Evolutionary conservation across 2,329 filamentous ascomycete genomes (phyloP).

Genomic region (Ceratocystis albifundus): DNA sequence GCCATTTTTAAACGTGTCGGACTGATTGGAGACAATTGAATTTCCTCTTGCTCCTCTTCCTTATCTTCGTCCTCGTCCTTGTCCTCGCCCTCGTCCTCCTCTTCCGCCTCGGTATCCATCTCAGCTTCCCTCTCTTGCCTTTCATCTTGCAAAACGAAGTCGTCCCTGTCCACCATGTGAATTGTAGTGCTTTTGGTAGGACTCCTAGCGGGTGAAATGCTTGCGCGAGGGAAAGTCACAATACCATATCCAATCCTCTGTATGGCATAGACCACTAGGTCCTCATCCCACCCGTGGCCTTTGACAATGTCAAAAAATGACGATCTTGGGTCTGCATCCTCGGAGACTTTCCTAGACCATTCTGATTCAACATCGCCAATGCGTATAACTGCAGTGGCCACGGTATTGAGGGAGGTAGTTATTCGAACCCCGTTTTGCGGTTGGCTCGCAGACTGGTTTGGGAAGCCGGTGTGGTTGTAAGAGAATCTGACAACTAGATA

Average conservation of each 20-base stretch:
- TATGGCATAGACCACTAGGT: slow-evolving; percentile 14
- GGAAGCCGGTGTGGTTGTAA: slow-evolving; percentile 48
- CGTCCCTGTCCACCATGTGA: neutral
- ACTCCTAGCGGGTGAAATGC: neutral
- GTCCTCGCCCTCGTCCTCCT: neutral
- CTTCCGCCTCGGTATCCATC: neutral
- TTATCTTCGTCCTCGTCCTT: neutral
- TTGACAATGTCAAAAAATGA: slow-evolving; percentile 24
- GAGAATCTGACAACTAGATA: slow-evolving; percentile 43
- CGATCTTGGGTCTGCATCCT: slow-evolving; percentile 34
- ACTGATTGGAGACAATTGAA: slow-evolving; percentile 20
- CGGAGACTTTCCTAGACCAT: slow-evolving; percentile 34
- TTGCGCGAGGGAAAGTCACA: slow-evolving; percentile 17
- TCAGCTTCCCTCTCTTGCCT: neutral
- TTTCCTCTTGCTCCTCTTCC: neutral
- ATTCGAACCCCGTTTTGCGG: slow-evolving; percentile 18
- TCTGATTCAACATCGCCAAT: slow-evolving; percentile 38
- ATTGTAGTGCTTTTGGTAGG: neutral
- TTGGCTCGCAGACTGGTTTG: slow-evolving; percentile 24
- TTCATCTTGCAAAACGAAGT: neutral
- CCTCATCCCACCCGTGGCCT: slow-evolving; percentile 20
- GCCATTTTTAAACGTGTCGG: slow-evolving; percentile 19
- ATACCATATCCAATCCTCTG: slow-evolving; percentile 17
- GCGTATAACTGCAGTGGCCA: slow-evolving; percentile 40
- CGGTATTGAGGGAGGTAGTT: slow-evolving; percentile 42